These are phyloP conservation scores for Meira miltonrushii DNA, from an alignment of 1,284 basidiomycete species.

Conservation along the genomic window DNA sequence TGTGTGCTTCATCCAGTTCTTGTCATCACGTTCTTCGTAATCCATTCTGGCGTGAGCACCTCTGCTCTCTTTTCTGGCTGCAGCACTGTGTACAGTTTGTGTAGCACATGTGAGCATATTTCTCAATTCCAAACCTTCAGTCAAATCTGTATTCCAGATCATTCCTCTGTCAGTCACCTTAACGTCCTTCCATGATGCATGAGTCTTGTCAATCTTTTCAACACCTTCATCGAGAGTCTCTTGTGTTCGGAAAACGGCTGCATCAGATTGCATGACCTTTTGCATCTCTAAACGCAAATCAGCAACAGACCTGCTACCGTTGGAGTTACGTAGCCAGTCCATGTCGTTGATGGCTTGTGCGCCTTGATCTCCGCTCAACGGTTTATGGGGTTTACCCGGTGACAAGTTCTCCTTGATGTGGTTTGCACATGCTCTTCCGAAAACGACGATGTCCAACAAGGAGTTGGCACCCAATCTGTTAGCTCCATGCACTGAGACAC, in stretches of 20 bases:
- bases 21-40: conserved; percentile 75
- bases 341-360: conserved; percentile 79
- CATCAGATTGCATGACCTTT: conserved; percentile 84
- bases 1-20: conserved; percentile 54
- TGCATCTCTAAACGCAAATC: conserved; percentile 93
- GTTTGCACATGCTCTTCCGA: conserved; percentile 95
- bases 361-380: conserved; percentile 81
- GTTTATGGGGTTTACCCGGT: conserved; percentile 86
- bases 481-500: conserved; percentile 97
- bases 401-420: conserved; percentile 89
- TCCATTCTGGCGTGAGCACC: conserved; percentile 98
- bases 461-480: conserved; percentile 99
- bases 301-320: conserved; percentile 79
- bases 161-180: conserved; percentile 95
- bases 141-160: conserved; percentile 85
- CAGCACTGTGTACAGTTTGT: conserved; percentile 91
- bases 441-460: conserved; percentile 96
- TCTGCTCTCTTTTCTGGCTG: conserved; percentile 91
- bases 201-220: conserved; percentile 75
- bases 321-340: conserved; percentile 71
- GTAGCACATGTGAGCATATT: conserved; percentile 92
- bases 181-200: conserved; percentile 80
- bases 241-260: conserved; percentile 69
- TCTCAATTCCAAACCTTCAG: conserved; percentile 93
- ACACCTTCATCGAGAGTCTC: conserved; percentile 86